phyloP scores from a whole-genome alignment of 2,329 filamentous ascomycete species.

The Ophiosphaerella korrae region DNA sequence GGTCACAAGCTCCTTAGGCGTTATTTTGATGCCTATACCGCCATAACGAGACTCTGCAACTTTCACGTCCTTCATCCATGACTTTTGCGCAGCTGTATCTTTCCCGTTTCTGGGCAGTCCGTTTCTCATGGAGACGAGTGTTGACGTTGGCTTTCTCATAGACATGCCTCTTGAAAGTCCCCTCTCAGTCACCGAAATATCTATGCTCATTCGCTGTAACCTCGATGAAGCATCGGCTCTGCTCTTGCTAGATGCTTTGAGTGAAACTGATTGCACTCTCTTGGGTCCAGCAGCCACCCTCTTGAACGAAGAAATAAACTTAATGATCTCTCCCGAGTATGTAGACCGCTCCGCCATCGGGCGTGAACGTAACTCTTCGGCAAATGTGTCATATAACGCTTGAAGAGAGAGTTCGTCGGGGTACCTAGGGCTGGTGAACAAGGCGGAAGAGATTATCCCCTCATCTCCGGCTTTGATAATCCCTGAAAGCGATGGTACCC shows the following conservation, averaged over 20 bases:
- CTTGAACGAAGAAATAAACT: conserved; percentile 26
- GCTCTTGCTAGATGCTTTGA: conserved; percentile 9
- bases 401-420: conserved; percentile 33
- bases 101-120: conserved; percentile 9
- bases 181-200: conserved; percentile 20
- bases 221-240: conserved; percentile 15
- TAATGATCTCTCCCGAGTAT: conserved; percentile 30
- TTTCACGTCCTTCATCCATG: conserved; percentile 35
- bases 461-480: conserved; percentile 44
- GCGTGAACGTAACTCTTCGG: conserved; percentile 26
- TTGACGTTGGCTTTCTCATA: conserved; percentile 17
- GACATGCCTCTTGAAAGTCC: conserved; percentile 21
- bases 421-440: conserved; percentile 29
- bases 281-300: conserved; percentile 12
- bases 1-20: conserved; percentile 29
- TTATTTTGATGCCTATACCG: conserved; percentile 21
- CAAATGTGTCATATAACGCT: conserved; percentile 33
- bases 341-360: conserved; percentile 26
- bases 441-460: conserved; percentile 28
- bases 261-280: conserved; percentile 27
- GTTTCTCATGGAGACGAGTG: conserved; percentile 17
- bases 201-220: conserved; percentile 23
- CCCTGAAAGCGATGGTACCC: conserved; percentile 35
- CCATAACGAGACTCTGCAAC: conserved; percentile 22
- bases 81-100: conserved; percentile 8